Percentiles rank a stretch among this genome's conserved stretches.
phyloP scores from a whole-genome alignment of 2,329 filamentous ascomycete genomes.

The Myriosclerotinia duriaeana region DNA sequence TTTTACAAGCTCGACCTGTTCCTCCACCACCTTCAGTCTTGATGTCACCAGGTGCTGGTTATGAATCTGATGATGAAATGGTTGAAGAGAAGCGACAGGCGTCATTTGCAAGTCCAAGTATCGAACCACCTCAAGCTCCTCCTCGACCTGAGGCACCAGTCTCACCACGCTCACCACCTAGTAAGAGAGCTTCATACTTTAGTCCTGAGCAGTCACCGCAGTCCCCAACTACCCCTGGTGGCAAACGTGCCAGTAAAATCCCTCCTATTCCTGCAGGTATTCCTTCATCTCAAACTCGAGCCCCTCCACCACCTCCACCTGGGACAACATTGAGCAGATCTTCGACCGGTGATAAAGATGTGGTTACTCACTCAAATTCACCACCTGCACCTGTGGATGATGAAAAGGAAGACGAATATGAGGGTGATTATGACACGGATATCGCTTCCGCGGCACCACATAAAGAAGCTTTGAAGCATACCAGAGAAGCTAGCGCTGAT shows the following conservation, averaged over 20 bases:
- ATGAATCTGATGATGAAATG: conserved; percentile 85
- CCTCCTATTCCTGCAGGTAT: conserved; percentile 62
- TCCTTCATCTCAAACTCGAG: conserved; percentile 54
- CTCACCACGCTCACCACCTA: conserved; percentile 48
- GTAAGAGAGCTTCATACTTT: conserved; percentile 41
- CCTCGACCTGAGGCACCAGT: conserved; percentile 45
- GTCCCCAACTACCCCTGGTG: conserved; percentile 47
- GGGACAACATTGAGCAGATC: conserved; percentile 55
- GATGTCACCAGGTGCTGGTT: conserved; percentile 71
- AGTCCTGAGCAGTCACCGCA: conserved; percentile 40
- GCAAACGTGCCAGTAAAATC: conserved; percentile 56
- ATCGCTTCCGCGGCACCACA: conserved; percentile 92
- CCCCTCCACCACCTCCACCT: conserved; percentile 66
- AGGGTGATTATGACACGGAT: conserved; percentile 97
- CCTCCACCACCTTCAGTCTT: conserved; percentile 54
- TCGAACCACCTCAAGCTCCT: conserved; percentile 47
- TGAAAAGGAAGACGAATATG: conserved; percentile 87
- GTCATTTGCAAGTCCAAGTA: conserved; percentile 43
- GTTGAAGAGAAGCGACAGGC: conserved; percentile 54
- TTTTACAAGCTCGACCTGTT: conserved; percentile 59
- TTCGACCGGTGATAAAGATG: conserved; percentile 57
- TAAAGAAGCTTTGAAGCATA: conserved; percentile 88
- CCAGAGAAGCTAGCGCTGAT: conserved; percentile 73
- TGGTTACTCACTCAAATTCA: conserved; percentile 45
- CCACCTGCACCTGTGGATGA: conserved; percentile 60